Percentiles rank a stretch among this genome's conserved stretches.
Conservation (phyloP, 495 filamentous ascomycete genomes). For the Penicillium manginii region DNA sequence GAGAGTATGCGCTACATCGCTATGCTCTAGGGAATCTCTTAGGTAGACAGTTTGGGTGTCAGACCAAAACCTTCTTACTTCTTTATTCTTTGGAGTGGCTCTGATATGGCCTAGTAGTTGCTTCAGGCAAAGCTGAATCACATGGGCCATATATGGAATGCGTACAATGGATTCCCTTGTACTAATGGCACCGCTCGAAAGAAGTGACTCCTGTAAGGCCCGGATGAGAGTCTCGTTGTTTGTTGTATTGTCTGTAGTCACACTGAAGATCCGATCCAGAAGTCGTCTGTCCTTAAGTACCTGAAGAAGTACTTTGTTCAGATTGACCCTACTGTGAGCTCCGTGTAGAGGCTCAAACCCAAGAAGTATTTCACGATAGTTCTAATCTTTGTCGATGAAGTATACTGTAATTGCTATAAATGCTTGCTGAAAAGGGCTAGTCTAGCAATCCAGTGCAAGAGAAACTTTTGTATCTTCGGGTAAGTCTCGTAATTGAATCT, state of each 20-base stretch:
- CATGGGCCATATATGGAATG: constrained; percentile 14
- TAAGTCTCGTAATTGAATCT: not conserved
- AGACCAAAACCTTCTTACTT: constrained; percentile 8
- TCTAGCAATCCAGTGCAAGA: constrained; percentile 10
- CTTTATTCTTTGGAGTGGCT: constrained; percentile 12
- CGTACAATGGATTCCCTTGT: constrained; percentile 6
- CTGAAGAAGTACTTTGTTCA: constrained; percentile 8
- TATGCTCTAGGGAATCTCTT: not conserved
- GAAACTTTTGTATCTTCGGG: constrained; percentile 4
- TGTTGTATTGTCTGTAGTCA: constrained; percentile 12
- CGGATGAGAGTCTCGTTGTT: constrained; percentile 13
- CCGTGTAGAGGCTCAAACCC: constrained; percentile 8
- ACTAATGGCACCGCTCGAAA: constrained; percentile 4
- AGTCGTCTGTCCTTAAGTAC: constrained; percentile 9
- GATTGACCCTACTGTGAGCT: not conserved
- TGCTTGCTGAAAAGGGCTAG: constrained; percentile 6
- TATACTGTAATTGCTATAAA: constrained; percentile 8
- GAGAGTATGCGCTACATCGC: not conserved
- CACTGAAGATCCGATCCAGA: constrained; percentile 16
- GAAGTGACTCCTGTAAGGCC: constrained; percentile 1
- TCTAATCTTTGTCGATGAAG: constrained; percentile 12
- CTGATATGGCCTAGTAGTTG: constrained; percentile 14
- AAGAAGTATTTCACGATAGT: constrained; percentile 11
- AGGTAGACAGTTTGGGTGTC: not conserved
- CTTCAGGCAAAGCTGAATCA: constrained; percentile 15